Conservation (phyloP, 345 rosid genomes). For the Eucalyptus sideroxylon region DNA sequence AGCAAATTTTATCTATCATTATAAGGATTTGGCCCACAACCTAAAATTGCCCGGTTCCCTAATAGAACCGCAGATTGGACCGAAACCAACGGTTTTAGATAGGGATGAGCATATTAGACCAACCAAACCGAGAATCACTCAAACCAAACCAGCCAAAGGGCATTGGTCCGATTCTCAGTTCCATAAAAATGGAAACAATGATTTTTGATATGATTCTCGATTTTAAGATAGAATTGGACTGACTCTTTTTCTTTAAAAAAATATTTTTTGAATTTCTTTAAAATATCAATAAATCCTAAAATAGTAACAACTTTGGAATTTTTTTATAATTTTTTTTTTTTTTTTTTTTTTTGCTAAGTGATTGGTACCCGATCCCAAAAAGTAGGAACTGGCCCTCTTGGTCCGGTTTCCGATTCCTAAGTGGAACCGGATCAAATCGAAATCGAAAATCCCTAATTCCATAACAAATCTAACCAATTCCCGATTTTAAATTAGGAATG, state of each 20-base stretch:
- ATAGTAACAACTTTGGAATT: rapidly evolving
- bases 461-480: neutral
- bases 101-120: no score
- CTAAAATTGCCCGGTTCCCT: rapidly evolving
- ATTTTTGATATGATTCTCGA: no score
- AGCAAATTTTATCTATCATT: neutral
- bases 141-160: no score
- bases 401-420: rapidly evolving
- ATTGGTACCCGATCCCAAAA: no score
- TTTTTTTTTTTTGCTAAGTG: no score
- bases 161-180: rapidly evolving
- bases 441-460: neutral
- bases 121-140: rapidly evolving
- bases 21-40: neutral
- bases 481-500: neutral
- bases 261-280: no score
- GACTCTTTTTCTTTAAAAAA: no score
- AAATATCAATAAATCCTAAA: no score
- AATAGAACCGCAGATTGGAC: neutral
- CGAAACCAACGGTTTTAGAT: rapidly evolving
- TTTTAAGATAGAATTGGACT: rapidly evolving
- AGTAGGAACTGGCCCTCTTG: neutral
- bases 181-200: no score
- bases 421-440: rapidly evolving
- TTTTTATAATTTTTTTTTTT: no score